Base-by-base conservation (phyloP, 805 yeast species). In the Ogataea trehalophila region DNA sequence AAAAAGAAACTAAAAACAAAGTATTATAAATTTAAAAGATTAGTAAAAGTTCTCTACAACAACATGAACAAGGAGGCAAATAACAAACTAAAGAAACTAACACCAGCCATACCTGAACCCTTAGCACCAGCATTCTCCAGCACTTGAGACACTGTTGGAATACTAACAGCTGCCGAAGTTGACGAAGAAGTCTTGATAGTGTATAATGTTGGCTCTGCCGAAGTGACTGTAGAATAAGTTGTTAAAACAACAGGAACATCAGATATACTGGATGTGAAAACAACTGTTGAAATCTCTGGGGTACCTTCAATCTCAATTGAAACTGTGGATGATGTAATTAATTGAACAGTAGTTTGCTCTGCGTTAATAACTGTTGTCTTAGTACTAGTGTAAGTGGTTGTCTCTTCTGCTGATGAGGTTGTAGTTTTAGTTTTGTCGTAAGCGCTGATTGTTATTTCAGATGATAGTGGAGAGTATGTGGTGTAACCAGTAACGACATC, bases 191-290 rank as follows among this genome's bases (percentile, higher is more conserved):
- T 20, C 38, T 39, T 34, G 23, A 48, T 37, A 39, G 46, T 15
- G 23, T 40, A 13, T n/a, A 15, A 2, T 7, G 51, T 33, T 13
- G 47, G 33, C 6, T 38, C 41, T 35, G 46, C 31, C 16, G 43
- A 23, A 14, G 50, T 38, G 23, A 47, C 46, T 5, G 55, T 46
- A 17, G 51, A 43, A 53, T 55, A 56, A 1, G 64, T 59, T 20
- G 66, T 61, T 48, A 60, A 51, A 29, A 50, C 56, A 33, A 60
- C 64, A 9, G 60, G 50, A 22, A 56, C 51, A 26, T 47, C 53
- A n/a, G 61, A 58, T 41, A 58, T 52, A 33, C 54, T 53, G 17
- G 64, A 50, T n/a, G 63, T 59, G 58, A 55, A 60, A 15, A 55
- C 58, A 9, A 48, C 37, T 0, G 55, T 49, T 42, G 53, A 51